phyloP scores from a whole-genome alignment of 805 yeast species.

The Teunomyces stri region DNA sequence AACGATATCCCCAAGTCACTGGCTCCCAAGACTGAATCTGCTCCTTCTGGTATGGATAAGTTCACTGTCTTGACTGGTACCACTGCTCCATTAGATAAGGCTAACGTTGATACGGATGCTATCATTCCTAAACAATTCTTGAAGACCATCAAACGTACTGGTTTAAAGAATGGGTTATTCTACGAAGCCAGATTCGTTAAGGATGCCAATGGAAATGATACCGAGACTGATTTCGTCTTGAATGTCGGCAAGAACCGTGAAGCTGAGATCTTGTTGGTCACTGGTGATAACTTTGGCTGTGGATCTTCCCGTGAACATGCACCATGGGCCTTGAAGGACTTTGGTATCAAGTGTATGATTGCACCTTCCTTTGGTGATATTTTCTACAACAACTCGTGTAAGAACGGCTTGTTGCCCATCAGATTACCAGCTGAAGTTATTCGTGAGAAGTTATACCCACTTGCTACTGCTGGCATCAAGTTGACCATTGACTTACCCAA shows the following conservation, averaged over 20 bases:
- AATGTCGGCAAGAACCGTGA: slow-evolving; percentile 80
- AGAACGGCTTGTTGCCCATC: slow-evolving; percentile 92
- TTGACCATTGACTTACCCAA: slow-evolving; percentile 82
- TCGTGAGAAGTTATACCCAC: slow-evolving; percentile 66
- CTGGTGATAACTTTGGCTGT: slow-evolving; percentile 98
- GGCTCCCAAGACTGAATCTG: slow-evolving; percentile 16
- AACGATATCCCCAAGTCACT: slow-evolving; percentile 60
- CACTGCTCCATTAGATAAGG: slow-evolving; percentile 92
- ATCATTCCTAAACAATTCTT: slow-evolving; percentile 98
- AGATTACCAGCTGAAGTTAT: slow-evolving; percentile 82
- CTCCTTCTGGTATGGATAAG: slow-evolving; percentile 62
- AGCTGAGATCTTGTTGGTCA: slow-evolving; percentile 81
- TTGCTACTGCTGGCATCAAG: slow-evolving; percentile 69
- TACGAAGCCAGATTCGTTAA: slow-evolving; percentile 78
- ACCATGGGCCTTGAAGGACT: slow-evolving; percentile 98
- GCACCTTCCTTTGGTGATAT: slow-evolving; percentile 99
- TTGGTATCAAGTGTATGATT: slow-evolving; percentile 92
- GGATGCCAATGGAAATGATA: slow-evolving; percentile 68
- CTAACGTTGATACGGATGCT: slow-evolving; percentile 97
- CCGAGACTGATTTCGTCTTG: slow-evolving; percentile 85
- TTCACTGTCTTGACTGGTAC: slow-evolving; percentile 76
- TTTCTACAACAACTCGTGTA: slow-evolving; percentile 94
- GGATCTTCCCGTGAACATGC: slow-evolving; percentile 99
- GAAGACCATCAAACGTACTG: slow-evolving; percentile 97
- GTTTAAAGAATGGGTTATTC: slow-evolving; percentile 82